A percentile compares a stretch with the other conserved stretches of the same genome.
These are phyloP conservation scores for Mycogone perniciosa DNA, from an alignment of 2,329 filamentous ascomycete genomes.

Conservation along the genomic window DNA sequence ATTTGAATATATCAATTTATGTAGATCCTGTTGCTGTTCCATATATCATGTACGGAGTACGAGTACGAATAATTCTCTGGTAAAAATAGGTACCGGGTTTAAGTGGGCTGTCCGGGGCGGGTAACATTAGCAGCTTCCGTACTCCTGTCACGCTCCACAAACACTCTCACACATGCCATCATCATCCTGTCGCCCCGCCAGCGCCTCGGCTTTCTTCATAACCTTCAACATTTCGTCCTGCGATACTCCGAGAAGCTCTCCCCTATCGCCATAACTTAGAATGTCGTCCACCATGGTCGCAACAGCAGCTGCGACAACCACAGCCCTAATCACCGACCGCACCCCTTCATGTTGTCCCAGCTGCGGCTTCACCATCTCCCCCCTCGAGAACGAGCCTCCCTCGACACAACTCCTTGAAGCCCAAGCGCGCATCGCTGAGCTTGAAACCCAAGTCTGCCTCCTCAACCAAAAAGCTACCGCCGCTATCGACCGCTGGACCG, in stretches of 20 bases:
- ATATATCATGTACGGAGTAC: too few species aligned
- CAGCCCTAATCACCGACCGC: constrained; percentile 21
- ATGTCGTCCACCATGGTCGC: constrained; percentile 28
- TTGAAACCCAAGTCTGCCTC: constrained; percentile 63
- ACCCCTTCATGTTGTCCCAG: constrained; percentile 40
- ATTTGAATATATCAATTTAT: too few species aligned
- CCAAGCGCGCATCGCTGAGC: constrained; percentile 57
- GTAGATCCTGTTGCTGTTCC: too few species aligned
- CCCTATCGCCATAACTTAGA: not conserved
- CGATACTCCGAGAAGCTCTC: too few species aligned
- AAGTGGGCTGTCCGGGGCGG: too few species aligned
- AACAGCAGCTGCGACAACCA: constrained; percentile 15
- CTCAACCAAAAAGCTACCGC: constrained; percentile 66
- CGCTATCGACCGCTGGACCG: constrained; percentile 59
- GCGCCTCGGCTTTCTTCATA: not conserved
- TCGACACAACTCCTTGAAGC: constrained; percentile 44
- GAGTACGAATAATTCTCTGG: too few species aligned
- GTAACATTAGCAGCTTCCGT: too few species aligned
- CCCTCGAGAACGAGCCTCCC: constrained; percentile 24
- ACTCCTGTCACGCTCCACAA: too few species aligned
- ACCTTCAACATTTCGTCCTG: not conserved
- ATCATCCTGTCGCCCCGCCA: too few species aligned
- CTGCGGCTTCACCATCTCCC: constrained; percentile 40
- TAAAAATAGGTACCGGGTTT: too few species aligned
- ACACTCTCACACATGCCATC: too few species aligned